phyloP scores from a whole-genome alignment of 2,329 filamentous ascomycete species.

The Ceratocystis diversiconidia region DNA sequence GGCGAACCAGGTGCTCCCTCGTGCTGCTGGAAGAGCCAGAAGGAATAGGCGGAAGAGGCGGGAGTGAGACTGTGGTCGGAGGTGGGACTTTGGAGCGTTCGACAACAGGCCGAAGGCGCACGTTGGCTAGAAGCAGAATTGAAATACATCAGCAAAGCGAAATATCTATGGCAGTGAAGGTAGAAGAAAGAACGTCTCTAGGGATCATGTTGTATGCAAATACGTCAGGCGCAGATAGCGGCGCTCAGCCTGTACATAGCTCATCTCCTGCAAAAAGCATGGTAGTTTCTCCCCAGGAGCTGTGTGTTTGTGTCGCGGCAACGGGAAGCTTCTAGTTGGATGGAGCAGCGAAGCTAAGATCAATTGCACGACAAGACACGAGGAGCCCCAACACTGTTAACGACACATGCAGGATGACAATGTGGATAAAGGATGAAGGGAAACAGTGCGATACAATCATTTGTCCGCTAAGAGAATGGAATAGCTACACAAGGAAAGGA shows the following conservation, averaged over 20 bases:
- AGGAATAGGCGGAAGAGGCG: slow-evolving; percentile 24
- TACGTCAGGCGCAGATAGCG: too few species aligned
- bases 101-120: slow-evolving; percentile 22
- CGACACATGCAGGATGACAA: not conserved
- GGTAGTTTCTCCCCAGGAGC: not conserved
- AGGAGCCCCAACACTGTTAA: not conserved
- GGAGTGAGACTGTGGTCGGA: slow-evolving; percentile 41
- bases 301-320: not conserved
- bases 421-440: not conserved
- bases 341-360: not conserved
- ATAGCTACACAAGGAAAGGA: not conserved
- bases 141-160: not conserved
- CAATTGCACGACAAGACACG: not conserved
- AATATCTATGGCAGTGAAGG: not conserved
- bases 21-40: slow-evolving; percentile 20
- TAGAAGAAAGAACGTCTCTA: not conserved
- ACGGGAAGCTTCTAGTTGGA: not conserved
- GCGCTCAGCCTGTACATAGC: too few species aligned
- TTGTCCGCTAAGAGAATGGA: not conserved
- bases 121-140: slow-evolving; percentile 11
- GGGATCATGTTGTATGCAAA: too few species aligned
- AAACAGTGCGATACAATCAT: not conserved
- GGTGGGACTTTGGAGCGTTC: slow-evolving; percentile 40
- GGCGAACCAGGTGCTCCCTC: slow-evolving; percentile 30
- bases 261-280: not conserved